Percentiles rank a stretch among this genome's conserved stretches.
Conservation (phyloP, 306 rosid genomes). For the peach (Prunus persica) region Prunus_persica_NCBIv2 NC_034014.1:29933001-29933500, state of each 20-base stretch:
- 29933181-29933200: conserved; percentile 36
- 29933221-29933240: conserved; percentile 68
- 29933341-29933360: too few species aligned
- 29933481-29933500: not conserved
- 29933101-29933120: too few species aligned
- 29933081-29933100: not conserved
- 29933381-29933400: not conserved
- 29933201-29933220: conserved; percentile 24
- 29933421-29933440: too few species aligned
- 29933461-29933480: too few species aligned
- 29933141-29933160: not conserved
- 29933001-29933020: not conserved
- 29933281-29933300: conserved; percentile 85
- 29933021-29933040: too few species aligned
- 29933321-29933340: conserved; percentile 7
- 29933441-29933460: too few species aligned
- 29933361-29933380: not conserved
- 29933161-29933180: not conserved
- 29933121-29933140: too few species aligned
- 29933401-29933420: too few species aligned
- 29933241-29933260: conserved; percentile 76
- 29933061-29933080: too few species aligned
- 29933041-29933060: too few species aligned
- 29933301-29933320: conserved; percentile 39
- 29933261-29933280: conserved; percentile 65